phyloP scores from a whole-genome alignment of 345 rosid genomes.

The Mallotus nudiflorus region DNA sequence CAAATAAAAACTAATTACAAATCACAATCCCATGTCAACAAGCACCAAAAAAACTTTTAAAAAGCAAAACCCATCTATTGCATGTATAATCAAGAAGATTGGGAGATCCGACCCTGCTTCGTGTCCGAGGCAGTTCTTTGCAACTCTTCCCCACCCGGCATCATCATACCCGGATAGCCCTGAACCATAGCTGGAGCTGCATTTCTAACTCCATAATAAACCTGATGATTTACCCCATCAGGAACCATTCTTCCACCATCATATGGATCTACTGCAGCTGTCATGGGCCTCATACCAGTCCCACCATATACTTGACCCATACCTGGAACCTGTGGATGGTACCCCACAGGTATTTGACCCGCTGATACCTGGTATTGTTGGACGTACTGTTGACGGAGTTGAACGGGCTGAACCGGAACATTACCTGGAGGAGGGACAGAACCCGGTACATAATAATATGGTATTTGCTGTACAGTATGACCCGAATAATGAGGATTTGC shows the following conservation, averaged over 20 bases:
- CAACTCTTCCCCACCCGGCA: slow-evolving; percentile 59
- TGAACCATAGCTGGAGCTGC: slow-evolving; percentile 43
- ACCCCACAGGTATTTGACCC: slow-evolving; percentile 66
- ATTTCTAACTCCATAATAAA: slow-evolving; percentile 61
- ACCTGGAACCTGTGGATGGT: slow-evolving; percentile 52
- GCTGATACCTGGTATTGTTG: slow-evolving; percentile 48
- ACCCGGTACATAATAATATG: slow-evolving; percentile 63
- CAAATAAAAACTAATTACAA: not conserved
- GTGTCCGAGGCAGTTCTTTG: slow-evolving; percentile 44
- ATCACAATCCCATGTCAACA: not conserved
- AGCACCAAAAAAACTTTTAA: not conserved
- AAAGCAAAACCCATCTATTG: not conserved
- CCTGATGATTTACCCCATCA: slow-evolving; percentile 56
- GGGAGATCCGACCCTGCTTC: slow-evolving; percentile 45
- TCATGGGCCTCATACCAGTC: slow-evolving; percentile 39
- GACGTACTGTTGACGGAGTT: slow-evolving; percentile 44
- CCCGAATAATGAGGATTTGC: slow-evolving; percentile 54
- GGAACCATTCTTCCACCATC: slow-evolving; percentile 34
- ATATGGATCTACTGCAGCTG: slow-evolving; percentile 41
- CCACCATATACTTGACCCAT: slow-evolving; percentile 64
- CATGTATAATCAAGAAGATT: slow-evolving; percentile 19
- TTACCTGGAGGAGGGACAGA: slow-evolving; percentile 49
- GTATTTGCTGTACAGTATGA: slow-evolving; percentile 48
- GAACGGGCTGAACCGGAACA: slow-evolving; percentile 52
- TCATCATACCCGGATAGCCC: slow-evolving; percentile 56